Base-by-base conservation (phyloP, 2,329 filamentous ascomycete genomes). In the Diaporthe helianthi region DNA sequence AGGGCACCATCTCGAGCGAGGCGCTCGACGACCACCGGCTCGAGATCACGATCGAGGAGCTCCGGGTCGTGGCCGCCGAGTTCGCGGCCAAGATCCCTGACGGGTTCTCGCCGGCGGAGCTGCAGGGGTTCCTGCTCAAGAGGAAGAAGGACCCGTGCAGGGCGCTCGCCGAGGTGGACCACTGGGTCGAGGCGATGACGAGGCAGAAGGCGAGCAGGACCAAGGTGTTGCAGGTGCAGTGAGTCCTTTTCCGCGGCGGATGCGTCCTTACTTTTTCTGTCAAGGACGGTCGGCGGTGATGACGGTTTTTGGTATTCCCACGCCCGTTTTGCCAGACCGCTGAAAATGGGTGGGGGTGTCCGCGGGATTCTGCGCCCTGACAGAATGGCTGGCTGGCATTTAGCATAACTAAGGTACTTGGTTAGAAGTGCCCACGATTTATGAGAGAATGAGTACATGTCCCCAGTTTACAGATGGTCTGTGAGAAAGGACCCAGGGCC, bases 111-210 rank as follows among this genome's bases (percentile, higher is more conserved):
- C 88, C 89, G 0, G 89, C 89, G 0, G 86, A 90, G 76, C 86
- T 91, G 51, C 89, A 91, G 76, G 89, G 88, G 0, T 91, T 89
- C 76, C 74, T 91, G 69, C 79, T 91, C 54, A 89, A 88, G 78
- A 80, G 87, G 52, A 91, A 90, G 79, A 86, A 85, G 79, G 81
- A 83, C 44, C 88, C 89, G 8, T 79, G 80, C 12, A 81, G 82
- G 73, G 89, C 89, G 2, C 75, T 89, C 41, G 78, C 80, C 24
- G 86, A 89, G 74, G 84, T 84, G 2, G 79, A 80, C 2, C 78
- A 73, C 7, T 90, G 88, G 88, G 85, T 89, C 1, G 80, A 83
- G 68, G 84, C 81, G 1, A 79, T 84, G 71, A 58, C 84, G 41
- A 80, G 79, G 75, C 85, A 87, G 77, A 89, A 87, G 77, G 81